Evolutionary conservation across 192 early-diverging fungal genomes (phyloP).

Genomic region (Gonapodya prolifera): DNA sequence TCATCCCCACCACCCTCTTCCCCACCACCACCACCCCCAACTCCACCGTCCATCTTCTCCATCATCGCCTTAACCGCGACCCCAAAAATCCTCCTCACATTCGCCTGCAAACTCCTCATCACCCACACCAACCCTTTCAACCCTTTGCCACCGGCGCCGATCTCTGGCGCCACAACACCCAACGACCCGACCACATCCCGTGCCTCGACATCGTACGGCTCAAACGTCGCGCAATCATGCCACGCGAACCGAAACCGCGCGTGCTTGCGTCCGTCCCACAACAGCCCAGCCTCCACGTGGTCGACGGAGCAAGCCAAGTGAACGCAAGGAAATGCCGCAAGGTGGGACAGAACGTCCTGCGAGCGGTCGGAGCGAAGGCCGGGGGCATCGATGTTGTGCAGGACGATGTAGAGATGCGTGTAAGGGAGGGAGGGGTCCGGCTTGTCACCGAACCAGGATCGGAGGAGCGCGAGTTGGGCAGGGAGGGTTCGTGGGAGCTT

Average conservation of each 20-base stretch:
- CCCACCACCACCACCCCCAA: not conserved
- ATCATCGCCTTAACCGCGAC: constrained; percentile 80
- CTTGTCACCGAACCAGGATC: too few relatives aligned
- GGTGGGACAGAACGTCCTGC: constrained; percentile 49
- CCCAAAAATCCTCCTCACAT: constrained; percentile 73
- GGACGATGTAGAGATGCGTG: constrained; percentile 52
- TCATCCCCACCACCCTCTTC: constrained; percentile 4
- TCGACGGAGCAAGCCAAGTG: constrained; percentile 77
- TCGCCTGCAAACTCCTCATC: constrained; percentile 63
- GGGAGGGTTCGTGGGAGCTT: too few relatives aligned
- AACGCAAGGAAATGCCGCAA: constrained; percentile 56
- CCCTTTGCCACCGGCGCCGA: constrained; percentile 4
- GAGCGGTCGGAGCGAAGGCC: constrained; percentile 53
- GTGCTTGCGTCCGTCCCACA: constrained; percentile 69
- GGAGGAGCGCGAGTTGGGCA: constrained; percentile 53
- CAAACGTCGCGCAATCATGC: constrained; percentile 86
- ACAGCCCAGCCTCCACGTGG: constrained; percentile 76
- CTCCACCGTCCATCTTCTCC: constrained; percentile 15
- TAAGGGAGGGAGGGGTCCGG: constrained; percentile 25
- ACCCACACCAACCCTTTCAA: constrained; percentile 58
- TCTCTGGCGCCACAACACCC: not conserved
- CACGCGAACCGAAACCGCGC: constrained; percentile 71
- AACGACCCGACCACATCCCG: constrained; percentile 42
- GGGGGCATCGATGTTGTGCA: constrained; percentile 83
- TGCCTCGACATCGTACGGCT: constrained; percentile 68